Percentiles rank a stretch among this genome's conserved stretches.
phyloP scores from a whole-genome alignment of 192 early-diverging fungal species.

The Powellomyces hirtus region DNA sequence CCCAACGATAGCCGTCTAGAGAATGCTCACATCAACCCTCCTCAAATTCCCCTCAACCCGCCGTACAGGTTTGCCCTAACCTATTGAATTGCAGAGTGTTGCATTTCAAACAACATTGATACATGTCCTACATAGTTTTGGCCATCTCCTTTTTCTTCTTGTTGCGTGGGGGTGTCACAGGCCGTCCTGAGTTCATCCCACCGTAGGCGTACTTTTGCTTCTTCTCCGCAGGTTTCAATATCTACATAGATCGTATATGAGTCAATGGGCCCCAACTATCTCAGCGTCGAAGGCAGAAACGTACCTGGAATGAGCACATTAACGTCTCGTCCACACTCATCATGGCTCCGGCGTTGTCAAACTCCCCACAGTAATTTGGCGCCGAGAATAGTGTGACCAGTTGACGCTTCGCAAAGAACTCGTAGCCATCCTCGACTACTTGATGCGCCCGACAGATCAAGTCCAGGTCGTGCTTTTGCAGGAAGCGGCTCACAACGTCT shows the following conservation, averaged over 20 bases:
- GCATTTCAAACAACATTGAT: not conserved
- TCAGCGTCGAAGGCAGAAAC: not conserved
- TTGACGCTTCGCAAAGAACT: slow-evolving; percentile 97
- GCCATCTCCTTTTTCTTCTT: slow-evolving; percentile 57
- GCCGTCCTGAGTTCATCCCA: slow-evolving; percentile 59
- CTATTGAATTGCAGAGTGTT: no score
- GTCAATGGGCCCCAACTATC: not conserved
- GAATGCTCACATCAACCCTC: no score
- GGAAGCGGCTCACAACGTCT: slow-evolving; percentile 87
- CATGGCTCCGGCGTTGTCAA: slow-evolving; percentile 69
- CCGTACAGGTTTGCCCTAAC: no score
- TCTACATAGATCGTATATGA: slow-evolving; percentile 47
- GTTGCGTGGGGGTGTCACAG: slow-evolving; percentile 73
- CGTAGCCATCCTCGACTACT: slow-evolving; percentile 98
- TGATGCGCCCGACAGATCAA: slow-evolving; percentile 97
- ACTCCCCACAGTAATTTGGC: slow-evolving; percentile 92
- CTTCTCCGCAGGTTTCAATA: slow-evolving; percentile 95
- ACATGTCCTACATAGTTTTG: slow-evolving; percentile 37
- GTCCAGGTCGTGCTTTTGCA: slow-evolving; percentile 97
- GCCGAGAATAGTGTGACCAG: slow-evolving; percentile 95
- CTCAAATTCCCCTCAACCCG: no score
- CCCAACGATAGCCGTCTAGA: no score
- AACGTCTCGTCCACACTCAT: slow-evolving; percentile 70
- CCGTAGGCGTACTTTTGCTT: slow-evolving; percentile 79
- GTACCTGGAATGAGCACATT: slow-evolving; percentile 65